These are phyloP conservation scores for Mycena olivaceomarginata DNA, from an alignment of 768 basidiomycete species.

Conservation along the genomic window DNA sequence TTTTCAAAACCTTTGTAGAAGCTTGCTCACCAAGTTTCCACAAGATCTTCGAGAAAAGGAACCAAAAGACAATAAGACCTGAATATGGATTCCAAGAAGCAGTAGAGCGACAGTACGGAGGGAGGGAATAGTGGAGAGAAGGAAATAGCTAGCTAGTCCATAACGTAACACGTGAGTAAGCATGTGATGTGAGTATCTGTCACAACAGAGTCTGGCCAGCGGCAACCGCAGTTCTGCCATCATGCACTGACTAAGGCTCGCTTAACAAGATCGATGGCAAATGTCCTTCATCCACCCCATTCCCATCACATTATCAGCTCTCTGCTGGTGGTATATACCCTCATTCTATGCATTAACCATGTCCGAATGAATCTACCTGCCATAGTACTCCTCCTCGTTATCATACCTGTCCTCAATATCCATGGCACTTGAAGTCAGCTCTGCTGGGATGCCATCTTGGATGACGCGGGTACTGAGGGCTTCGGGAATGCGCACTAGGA, in stretches of 20 bases:
- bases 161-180: too few species aligned
- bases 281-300: neutral
- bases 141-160: too few species aligned
- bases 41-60: too few species aligned
- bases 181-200: too few species aligned
- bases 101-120: too few species aligned
- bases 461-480: neutral
- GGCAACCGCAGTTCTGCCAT: neutral
- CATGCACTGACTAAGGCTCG: neutral
- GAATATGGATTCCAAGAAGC: too few species aligned
- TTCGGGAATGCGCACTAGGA: neutral
- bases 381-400: slow-evolving; percentile 10
- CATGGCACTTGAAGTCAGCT: neutral
- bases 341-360: neutral
- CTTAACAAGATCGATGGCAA: neutral
- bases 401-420: slow-evolving; percentile 4
- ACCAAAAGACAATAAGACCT: too few species aligned
- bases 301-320: neutral
- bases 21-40: too few species aligned
- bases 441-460: neutral
- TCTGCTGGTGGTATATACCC: neutral
- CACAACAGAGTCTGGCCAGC: too few species aligned
- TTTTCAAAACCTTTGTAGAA: too few species aligned
- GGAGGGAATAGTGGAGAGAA: too few species aligned
- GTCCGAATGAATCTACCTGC: neutral